Evolutionary conservation across 2,329 filamentous ascomycete genomes (phyloP).

Genomic region (Sarocladiaceae sp.): DNA sequence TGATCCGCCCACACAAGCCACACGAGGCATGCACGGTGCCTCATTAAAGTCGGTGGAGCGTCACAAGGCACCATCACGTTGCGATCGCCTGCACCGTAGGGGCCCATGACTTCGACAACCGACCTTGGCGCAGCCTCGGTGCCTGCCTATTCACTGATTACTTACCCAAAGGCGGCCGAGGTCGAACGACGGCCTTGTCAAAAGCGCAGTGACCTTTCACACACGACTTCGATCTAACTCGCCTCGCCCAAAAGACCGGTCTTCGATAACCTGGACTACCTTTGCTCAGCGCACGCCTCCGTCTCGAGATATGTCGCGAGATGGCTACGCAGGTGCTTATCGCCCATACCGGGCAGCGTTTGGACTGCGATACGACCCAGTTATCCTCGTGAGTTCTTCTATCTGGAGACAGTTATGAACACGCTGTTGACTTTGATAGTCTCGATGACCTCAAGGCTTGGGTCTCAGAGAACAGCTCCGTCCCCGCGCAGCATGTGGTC

Average conservation of each 20-base stretch:
- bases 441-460: slow-evolving; percentile 81
- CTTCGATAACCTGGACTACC: too few species aligned
- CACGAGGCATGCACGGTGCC: slow-evolving; percentile 1
- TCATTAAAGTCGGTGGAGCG: slow-evolving; percentile 1
- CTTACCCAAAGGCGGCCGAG: slow-evolving; percentile 3
- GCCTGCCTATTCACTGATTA: slow-evolving; percentile 1
- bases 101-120: slow-evolving; percentile 7
- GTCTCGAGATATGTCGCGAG: slow-evolving; percentile 43
- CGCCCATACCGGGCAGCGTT: slow-evolving; percentile 84
- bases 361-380: slow-evolving; percentile 69
- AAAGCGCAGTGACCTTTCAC: background rate
- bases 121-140: slow-evolving; percentile 5
- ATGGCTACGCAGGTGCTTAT: slow-evolving; percentile 91
- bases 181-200: background rate
- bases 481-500: slow-evolving; percentile 75
- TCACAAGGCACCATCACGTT: slow-evolving; percentile 8
- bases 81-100: background rate
- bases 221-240: background rate
- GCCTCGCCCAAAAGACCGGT: too few species aligned
- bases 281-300: too few species aligned
- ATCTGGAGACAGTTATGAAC: background rate
- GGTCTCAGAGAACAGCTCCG: slow-evolving; percentile 67
- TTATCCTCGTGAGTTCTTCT: slow-evolving; percentile 59
- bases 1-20: background rate
- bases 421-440: slow-evolving; percentile 33